These are phyloP conservation scores for Colletotrichum somersetense DNA, from an alignment of 2,329 filamentous ascomycete species.

Conservation along the genomic window DNA sequence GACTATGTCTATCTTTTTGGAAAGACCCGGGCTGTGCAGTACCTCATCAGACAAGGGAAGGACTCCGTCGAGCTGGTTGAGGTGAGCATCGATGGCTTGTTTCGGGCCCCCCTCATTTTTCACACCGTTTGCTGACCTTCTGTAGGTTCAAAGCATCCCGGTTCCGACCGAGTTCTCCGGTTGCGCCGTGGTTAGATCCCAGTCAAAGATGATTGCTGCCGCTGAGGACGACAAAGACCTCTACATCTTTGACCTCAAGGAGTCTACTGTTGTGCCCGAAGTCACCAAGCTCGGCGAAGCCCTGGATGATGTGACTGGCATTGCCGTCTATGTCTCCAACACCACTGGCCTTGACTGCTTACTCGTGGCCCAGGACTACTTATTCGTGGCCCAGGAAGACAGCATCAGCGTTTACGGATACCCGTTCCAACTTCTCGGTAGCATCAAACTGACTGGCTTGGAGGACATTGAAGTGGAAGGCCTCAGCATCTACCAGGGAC, in stretches of 20 bases:
- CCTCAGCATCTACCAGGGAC: constrained; percentile 55
- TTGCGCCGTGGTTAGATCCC: constrained; percentile 55
- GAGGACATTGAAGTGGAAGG: constrained; percentile 59
- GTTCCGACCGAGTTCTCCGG: constrained; percentile 57
- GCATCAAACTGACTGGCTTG: constrained; percentile 52
- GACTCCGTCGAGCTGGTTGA: constrained; percentile 53
- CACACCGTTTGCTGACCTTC: constrained; percentile 6
- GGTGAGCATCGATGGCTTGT: constrained; percentile 42
- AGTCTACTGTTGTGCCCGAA: constrained; percentile 53
- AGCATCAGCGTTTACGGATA: constrained; percentile 55
- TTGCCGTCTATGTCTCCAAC: constrained; percentile 55
- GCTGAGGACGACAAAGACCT: constrained; percentile 53
- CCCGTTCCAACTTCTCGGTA: constrained; percentile 52
- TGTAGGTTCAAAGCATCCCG: constrained; percentile 57
- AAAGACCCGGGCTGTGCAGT: constrained; percentile 55
- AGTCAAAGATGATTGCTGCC: constrained; percentile 56
- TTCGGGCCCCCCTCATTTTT: not conserved
- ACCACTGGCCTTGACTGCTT: constrained; percentile 52
- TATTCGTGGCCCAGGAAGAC: constrained; percentile 56
- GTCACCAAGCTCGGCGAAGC: constrained; percentile 53
- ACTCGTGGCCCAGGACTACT: constrained; percentile 57
- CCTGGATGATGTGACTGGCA: constrained; percentile 54
- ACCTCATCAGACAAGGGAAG: constrained; percentile 51
- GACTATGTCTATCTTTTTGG: constrained; percentile 61
- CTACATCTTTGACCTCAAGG: constrained; percentile 55